phyloP scores from a whole-genome alignment of 2,329 filamentous ascomycete genomes.

The Calonectria henricotiae region DNA sequence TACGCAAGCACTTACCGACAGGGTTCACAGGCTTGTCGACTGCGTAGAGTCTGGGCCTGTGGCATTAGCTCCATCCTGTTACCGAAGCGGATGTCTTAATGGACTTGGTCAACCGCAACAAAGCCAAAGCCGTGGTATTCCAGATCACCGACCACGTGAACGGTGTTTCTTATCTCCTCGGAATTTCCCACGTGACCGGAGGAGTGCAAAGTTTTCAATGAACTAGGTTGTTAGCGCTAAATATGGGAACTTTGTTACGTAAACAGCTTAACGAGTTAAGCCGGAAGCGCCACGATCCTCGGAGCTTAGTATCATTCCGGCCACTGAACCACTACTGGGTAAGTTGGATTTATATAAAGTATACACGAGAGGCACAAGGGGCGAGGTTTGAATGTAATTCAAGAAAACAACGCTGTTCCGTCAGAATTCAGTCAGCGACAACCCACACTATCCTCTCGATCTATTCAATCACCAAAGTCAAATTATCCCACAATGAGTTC shows the following conservation, averaged over 20 bases:
- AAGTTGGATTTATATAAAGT: background rate
- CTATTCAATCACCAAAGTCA: background rate
- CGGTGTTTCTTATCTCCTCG: conserved; percentile 9
- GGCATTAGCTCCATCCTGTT: conserved; percentile 2
- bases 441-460: no score
- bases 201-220: background rate
- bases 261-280: conserved; percentile 1
- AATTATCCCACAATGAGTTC: background rate
- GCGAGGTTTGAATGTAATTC: background rate
- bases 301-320: conserved; percentile 11
- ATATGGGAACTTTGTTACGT: conserved; percentile 4
- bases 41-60: background rate
- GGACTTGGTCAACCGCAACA: background rate
- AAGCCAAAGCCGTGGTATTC: background rate
- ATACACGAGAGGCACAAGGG: background rate
- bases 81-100: background rate
- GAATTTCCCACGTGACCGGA: conserved; percentile 7
- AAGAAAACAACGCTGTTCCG: background rate
- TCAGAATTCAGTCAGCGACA: background rate
- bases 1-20: background rate
- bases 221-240: conserved; percentile 8
- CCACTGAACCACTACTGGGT: background rate
- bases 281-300: conserved; percentile 1
- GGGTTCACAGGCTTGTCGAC: conserved; percentile 5
- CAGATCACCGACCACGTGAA: conserved; percentile 9